These are phyloP conservation scores for Biscogniauxia mediterranea DNA, from an alignment of 2,329 filamentous ascomycete genomes.

Conservation along the genomic window DNA sequence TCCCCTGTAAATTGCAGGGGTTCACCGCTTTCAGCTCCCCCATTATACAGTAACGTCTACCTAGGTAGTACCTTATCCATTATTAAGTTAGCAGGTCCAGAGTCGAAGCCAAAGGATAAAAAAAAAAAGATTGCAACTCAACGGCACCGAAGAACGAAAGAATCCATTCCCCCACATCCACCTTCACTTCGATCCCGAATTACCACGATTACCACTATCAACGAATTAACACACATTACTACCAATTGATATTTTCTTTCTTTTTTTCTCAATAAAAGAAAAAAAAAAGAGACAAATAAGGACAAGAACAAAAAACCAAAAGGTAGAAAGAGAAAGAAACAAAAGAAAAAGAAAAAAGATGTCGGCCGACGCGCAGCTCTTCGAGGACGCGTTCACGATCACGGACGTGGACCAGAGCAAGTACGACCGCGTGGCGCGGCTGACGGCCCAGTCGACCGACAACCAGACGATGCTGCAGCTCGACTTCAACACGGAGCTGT, in stretches of 20 bases:
- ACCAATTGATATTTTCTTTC: too few species aligned
- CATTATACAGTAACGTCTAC: background rate
- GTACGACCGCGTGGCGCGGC: conserved; percentile 92
- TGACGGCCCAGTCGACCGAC: conserved; percentile 74
- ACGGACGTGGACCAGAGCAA: conserved; percentile 78
- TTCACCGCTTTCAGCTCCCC: conserved; percentile 27
- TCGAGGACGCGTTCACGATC: conserved; percentile 87
- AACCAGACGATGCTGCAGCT: conserved; percentile 74
- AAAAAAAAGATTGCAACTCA: too few species aligned
- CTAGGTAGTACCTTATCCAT: background rate
- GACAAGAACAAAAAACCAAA: too few species aligned
- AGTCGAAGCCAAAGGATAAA: too few species aligned
- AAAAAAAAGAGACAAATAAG: too few species aligned
- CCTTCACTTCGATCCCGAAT: too few species aligned
- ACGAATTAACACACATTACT: too few species aligned
- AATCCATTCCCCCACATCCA: too few species aligned
- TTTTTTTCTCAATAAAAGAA: too few species aligned
- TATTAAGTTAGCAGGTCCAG: too few species aligned
- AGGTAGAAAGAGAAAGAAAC: background rate
- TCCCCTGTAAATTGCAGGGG: conserved; percentile 20
- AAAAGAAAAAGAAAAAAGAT: conserved; percentile 28
- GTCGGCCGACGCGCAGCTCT: conserved; percentile 81
- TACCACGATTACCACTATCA: too few species aligned
- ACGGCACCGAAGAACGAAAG: too few species aligned
- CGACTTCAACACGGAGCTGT: conserved; percentile 93